Base-by-base conservation (phyloP, 176 grass and related monocot species). In the Elymus sibiricus region DNA sequence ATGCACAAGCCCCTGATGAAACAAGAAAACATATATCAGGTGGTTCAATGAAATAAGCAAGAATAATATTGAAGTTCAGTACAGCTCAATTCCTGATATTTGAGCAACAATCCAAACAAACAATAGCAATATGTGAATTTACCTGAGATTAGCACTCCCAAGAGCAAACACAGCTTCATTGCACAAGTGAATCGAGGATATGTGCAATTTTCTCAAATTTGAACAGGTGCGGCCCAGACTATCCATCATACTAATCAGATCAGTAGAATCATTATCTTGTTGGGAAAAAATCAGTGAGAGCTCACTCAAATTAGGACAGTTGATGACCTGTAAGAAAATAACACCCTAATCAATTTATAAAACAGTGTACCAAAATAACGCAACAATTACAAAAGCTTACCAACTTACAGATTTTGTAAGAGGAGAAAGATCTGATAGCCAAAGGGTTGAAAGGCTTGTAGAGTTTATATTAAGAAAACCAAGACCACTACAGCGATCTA, bases 111-210 rank as follows among this genome's bases (percentile, higher is more conserved):
- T 83, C 12, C 19, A 32, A 61, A 63, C 22, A 5, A 32, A 63
- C 11, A 21, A 53, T 27, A 44, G 55, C 14, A 27, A 69, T 35
- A 67, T 82, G 70, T 25, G 40, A 56, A 76, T 43, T 46, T 90
- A 99, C 97, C 97, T 96, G 66, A 94, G 76, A 69, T 99, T 92
- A 40, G 92, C 83, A 82, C 87, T 87, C 73, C 75, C 85, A 53
- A 99, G 84, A 87, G 97, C 87, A 88, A 99, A 82, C 67, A 99
- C 88, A 40, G 88, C 76, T 71, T 96, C 88, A 27, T 99, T 99
- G 83, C 90, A 91, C 60, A 99, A 90, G 51, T 61, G 84, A 85
- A 83, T 74, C 37, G 94, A 99, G 11, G 90, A 89, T 19, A 99
- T 82, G 79, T 99, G 90, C 64, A 93, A 64, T 21, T 90, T 91